These are phyloP conservation scores for Penicillium thymicola DNA, from an alignment of 2,329 filamentous ascomycete species.

Conservation along the genomic window DNA sequence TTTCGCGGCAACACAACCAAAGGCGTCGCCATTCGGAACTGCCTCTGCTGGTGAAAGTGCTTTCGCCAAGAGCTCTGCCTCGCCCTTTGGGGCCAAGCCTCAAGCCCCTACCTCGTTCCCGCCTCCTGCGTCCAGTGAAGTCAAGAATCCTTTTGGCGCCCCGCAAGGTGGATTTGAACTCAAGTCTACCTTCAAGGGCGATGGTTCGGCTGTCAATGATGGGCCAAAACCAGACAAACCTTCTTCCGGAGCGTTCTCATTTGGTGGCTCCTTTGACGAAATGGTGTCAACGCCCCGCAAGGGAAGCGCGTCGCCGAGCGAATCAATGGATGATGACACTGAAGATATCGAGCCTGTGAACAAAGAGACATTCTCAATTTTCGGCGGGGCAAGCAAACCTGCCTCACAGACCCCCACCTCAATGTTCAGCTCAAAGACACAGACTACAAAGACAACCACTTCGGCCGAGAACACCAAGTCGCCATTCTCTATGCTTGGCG, in stretches of 20 bases:
- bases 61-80: slow-evolving; percentile 19
- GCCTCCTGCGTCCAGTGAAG: slow-evolving; percentile 24
- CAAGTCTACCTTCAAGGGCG: slow-evolving; percentile 45
- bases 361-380: slow-evolving; percentile 26
- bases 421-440: slow-evolving; percentile 34
- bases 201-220: slow-evolving; percentile 41
- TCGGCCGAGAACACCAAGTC: slow-evolving; percentile 31
- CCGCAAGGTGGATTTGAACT: slow-evolving; percentile 38
- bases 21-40: slow-evolving; percentile 5
- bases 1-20: neutral
- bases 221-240: slow-evolving; percentile 38
- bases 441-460: slow-evolving; percentile 21
- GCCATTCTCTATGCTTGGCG: slow-evolving; percentile 31
- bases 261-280: slow-evolving; percentile 40
- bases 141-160: slow-evolving; percentile 31
- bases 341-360: slow-evolving; percentile 30
- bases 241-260: slow-evolving; percentile 35
- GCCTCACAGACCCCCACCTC: slow-evolving; percentile 14
- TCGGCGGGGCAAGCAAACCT: slow-evolving; percentile 26
- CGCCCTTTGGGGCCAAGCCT: slow-evolving; percentile 31
- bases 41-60: neutral
- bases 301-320: slow-evolving; percentile 28
- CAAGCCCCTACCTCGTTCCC: slow-evolving; percentile 27
- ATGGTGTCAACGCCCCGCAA: slow-evolving; percentile 38
- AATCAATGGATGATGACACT: slow-evolving; percentile 40